Conservation (phyloP, 345 rosid genomes). For the Euphorbia lathyris region DNA sequence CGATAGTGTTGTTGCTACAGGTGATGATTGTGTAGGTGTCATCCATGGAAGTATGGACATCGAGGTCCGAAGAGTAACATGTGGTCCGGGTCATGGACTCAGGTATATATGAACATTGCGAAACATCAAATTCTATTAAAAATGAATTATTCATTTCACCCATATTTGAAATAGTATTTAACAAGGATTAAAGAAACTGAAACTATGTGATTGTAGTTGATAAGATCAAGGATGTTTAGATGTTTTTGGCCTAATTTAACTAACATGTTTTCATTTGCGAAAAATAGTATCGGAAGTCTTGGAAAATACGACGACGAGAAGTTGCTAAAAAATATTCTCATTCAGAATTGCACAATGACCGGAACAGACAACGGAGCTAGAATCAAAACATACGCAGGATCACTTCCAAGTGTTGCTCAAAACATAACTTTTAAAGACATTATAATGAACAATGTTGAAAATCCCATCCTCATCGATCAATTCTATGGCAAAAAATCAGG, state of each 20-base stretch:
- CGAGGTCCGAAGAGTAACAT: conserved; percentile 39
- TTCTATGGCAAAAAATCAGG: conserved; percentile 25
- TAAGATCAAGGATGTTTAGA: too few relatives aligned
- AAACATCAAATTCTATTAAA: too few relatives aligned
- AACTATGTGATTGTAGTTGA: too few relatives aligned
- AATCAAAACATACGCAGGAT: too few relatives aligned
- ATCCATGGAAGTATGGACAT: conserved; percentile 57
- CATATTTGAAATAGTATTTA: too few relatives aligned
- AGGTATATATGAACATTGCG: conserved; percentile 50
- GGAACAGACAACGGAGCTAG: conserved; percentile 25
- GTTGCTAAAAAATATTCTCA: conserved; percentile 43
- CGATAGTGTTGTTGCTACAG: conserved; percentile 43
- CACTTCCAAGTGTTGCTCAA: too few relatives aligned
- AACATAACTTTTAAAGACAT: too few relatives aligned
- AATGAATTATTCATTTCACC: too few relatives aligned
- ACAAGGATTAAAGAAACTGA: too few relatives aligned
- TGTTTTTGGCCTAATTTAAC: too few relatives aligned
- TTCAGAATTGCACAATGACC: conserved; percentile 47
- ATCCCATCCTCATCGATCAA: conserved; percentile 75
- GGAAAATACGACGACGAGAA: conserved; percentile 55
- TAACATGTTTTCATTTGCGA: not conserved
- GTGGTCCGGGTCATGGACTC: conserved; percentile 85
- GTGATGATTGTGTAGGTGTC: conserved; percentile 69
- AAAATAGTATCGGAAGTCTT: conserved; percentile 63
- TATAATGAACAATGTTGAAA: conserved; percentile 4